Conservation (phyloP, 129 eudicot genomes). For the Centrapalus pauciflorus region DNA sequence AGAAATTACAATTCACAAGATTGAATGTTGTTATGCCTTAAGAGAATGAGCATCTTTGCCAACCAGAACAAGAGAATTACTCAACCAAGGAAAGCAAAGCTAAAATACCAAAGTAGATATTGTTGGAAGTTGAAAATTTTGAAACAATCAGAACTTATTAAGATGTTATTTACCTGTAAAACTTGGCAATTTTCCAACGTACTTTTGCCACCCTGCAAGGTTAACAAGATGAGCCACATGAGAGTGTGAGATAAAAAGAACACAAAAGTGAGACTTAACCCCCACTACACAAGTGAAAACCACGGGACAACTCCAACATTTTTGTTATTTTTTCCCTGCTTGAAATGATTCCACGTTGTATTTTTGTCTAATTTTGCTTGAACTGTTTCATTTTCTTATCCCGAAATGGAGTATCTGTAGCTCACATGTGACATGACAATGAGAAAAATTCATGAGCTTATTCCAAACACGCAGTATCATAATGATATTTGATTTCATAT, state of each 20-base stretch:
- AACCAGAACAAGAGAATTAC: background rate
- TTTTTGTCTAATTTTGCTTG: background rate
- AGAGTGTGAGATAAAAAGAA: background rate
- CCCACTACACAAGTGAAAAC: background rate
- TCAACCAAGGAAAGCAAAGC: background rate
- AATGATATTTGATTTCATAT: background rate
- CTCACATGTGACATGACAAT: no score
- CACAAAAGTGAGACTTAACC: background rate
- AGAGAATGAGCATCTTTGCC: background rate
- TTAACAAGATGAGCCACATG: slow-evolving; percentile 5
- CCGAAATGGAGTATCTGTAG: no score
- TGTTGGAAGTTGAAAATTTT: background rate
- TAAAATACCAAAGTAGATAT: background rate
- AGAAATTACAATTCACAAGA: background rate
- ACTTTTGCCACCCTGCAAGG: slow-evolving; percentile 63
- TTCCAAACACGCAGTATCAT: no score
- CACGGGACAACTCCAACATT: background rate
- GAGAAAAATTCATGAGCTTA: no score
- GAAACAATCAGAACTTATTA: background rate
- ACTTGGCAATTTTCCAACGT: slow-evolving; percentile 77
- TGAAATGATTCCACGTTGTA: background rate
- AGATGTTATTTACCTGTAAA: slow-evolving; percentile 46
- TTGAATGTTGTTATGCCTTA: background rate
- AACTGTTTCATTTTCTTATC: no score
- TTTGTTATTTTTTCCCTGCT: background rate